Base-by-base conservation (phyloP, 2,329 filamentous ascomycete genomes). In the Penicillium sp. region DNA sequence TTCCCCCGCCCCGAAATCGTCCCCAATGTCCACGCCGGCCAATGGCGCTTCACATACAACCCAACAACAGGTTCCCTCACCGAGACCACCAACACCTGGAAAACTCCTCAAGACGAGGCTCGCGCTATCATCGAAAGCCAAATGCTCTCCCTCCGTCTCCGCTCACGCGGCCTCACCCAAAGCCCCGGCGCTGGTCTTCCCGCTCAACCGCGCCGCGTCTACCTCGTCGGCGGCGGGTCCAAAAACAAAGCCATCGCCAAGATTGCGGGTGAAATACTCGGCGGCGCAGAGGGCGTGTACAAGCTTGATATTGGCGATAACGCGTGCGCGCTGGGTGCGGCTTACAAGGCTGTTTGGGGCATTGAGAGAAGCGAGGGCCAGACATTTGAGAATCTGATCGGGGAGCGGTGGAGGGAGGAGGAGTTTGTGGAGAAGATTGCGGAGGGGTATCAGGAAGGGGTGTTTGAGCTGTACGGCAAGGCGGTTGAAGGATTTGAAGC, bases 281-380 rank as follows among this genome's bases (percentile, higher is more conserved):
- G 95, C 55, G 92, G 92, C 37, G 85, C 84, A 2, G 95, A 98
- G 65, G 95, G 95, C 26, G 91, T 98, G 28, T 99, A 92, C 80
- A 91, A 90, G 78, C 86, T 99, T 14, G 93, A 98, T 73, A 92
- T 98, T 5, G 94, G 95, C 28, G 93, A 93, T 28, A 97, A 96
- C 79, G 94, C 95, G 2, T 99, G 95, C 78, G 95, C 94, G 11
- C 80, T 98, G 14, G 95, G 95, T 14, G 92, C 92, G 6, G 94
- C 94, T 28, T 97, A 98, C 79, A 98, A 98, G 80, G 94, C 95
- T 14, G 88, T 96, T 0, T 99, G 95, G 95, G 93, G 90, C 0
- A 82, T 92, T 58, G 92, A 95, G 81, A 81, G 91, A 52, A 76
- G 77, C 26, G 75, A 69, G 0, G 83, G 81, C 19, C 88, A 96